Base-by-base conservation (phyloP, 2,329 filamentous ascomycete genomes). In the Didymosphaeria variabile region DNA sequence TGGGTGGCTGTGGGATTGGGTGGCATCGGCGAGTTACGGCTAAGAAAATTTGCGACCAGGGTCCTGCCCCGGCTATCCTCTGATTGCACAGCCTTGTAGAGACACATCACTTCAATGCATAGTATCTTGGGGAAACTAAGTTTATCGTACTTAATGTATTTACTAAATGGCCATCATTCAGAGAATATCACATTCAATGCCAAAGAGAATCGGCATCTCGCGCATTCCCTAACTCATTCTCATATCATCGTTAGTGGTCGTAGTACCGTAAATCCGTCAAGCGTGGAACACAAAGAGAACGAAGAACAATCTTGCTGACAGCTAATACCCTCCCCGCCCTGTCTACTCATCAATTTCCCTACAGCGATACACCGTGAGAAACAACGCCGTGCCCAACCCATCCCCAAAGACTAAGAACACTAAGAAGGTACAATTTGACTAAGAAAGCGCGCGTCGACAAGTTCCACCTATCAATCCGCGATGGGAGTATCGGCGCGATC, bases 401-500 rank as follows among this genome's bases (percentile, higher is more conserved):
- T 29, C 26, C 26, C 26, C 6, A 29, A 29, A n/a, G 15, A n/a
- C 38, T 40, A 8, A 40, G n/a, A 40, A 40, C 17, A 40, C 38
- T 17, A 40, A 40, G 17, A n/a, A 40, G n/a, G 15, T n/a, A 8
- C 38, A 40, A 19, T 40, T 9, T n/a, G 38, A 40, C 8, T 15
- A 40, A 19, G 38, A 40, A 19, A 17, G 7, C n/a, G 17, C 15
- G 38, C 38, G 5, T 40, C 17, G 9, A 5, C 9, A 40, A 1
- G 5, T 6, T 6, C 15, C 38, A 19, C n/a, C 17, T 9, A n/a
- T 52, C 40, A 67, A 8, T 64, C 61, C n/a, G 57, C 62, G 50
- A 75, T 57, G 3, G 72, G 71, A 5, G 73, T 73, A 49, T 77
- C 73, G 7, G 65, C 69, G 46, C 72, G 67, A 34, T 67, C 65